phyloP scores from a whole-genome alignment of 2,329 filamentous ascomycete genomes.

The Aspergillus transmontanensis region DNA sequence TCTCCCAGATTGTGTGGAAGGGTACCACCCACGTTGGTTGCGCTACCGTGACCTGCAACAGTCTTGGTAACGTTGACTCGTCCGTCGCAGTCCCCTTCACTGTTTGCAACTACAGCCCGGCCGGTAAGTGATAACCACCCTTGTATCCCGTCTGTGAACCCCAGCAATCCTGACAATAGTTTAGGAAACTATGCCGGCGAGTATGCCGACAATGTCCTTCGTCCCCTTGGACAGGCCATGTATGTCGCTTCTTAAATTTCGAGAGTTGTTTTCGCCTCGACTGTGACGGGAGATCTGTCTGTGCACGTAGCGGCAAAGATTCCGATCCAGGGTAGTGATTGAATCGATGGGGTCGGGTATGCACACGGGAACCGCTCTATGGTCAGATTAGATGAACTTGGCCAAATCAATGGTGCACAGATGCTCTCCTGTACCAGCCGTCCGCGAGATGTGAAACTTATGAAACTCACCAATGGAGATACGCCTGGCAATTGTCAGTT shows the following conservation, averaged over 20 bases:
- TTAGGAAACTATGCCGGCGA: slow-evolving; percentile 58
- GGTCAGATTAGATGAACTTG: not conserved
- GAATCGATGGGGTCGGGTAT: not conserved
- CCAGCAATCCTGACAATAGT: slow-evolving; percentile 26
- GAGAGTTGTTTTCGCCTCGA: slow-evolving; percentile 8
- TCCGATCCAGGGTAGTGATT: slow-evolving; percentile 1
- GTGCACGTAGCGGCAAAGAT: slow-evolving; percentile 1
- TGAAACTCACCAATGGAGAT: slow-evolving; percentile 10
- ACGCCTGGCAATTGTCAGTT: slow-evolving; percentile 19
- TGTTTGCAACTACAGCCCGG: slow-evolving; percentile 82
- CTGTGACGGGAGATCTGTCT: slow-evolving; percentile 6
- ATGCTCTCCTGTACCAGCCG: slow-evolving; percentile 5
- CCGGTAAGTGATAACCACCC: slow-evolving; percentile 58
- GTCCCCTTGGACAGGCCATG: slow-evolving; percentile 42
- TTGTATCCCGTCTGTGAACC: no score
- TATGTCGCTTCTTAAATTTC: slow-evolving; percentile 35
- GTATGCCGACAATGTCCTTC: slow-evolving; percentile 56
- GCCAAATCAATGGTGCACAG: not conserved
- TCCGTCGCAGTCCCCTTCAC: slow-evolving; percentile 65
- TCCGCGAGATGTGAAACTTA: slow-evolving; percentile 9
- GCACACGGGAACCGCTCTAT: not conserved
- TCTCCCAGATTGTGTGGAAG: slow-evolving; percentile 75
- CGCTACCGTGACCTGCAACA: slow-evolving; percentile 51
- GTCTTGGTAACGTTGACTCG: slow-evolving; percentile 45
- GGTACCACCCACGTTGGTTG: slow-evolving; percentile 65